These are phyloP conservation scores for Groenewaldozyma salmanticensis DNA, from an alignment of 805 yeast genomes.

Conservation along the genomic window DNA sequence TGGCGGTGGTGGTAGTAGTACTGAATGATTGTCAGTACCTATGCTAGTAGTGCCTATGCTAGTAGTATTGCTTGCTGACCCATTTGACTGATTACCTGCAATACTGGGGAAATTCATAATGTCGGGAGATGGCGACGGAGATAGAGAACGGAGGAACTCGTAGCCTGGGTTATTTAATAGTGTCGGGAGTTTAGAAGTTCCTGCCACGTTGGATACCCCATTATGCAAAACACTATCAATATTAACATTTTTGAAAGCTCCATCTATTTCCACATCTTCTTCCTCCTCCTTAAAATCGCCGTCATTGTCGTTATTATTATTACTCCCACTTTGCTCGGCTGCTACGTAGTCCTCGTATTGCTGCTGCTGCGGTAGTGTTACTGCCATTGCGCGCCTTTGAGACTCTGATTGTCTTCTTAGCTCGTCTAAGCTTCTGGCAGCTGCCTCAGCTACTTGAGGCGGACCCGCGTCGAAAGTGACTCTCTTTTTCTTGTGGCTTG, in stretches of 20 bases:
- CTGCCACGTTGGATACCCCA: slow-evolving; percentile 44
- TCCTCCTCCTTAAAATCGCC: slow-evolving; percentile 40
- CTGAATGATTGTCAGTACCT: slow-evolving; percentile 1
- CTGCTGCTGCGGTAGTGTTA: not conserved
- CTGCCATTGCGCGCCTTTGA: slow-evolving; percentile 1
- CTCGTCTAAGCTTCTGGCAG: slow-evolving; percentile 30
- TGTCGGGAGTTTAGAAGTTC: slow-evolving; percentile 21
- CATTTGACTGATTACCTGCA: slow-evolving; percentile 1
- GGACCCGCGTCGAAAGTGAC: slow-evolving; percentile 29
- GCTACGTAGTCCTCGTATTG: not conserved
- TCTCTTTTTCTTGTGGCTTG: slow-evolving; percentile 20
- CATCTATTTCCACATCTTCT: slow-evolving; percentile 64
- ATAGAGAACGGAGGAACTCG: slow-evolving; percentile 1
- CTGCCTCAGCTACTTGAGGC: slow-evolving; percentile 33
- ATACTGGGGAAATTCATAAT: slow-evolving; percentile 1
- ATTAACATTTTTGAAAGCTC: slow-evolving; percentile 65
- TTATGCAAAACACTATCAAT: slow-evolving; percentile 69
- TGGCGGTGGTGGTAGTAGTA: not conserved
- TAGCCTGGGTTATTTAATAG: not conserved
- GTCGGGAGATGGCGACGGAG: no score
- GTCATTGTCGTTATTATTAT: not conserved
- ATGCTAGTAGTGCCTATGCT: slow-evolving; percentile 2
- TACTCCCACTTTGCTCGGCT: not conserved
- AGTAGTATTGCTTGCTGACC: slow-evolving; percentile 1
- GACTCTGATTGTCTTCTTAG: slow-evolving; percentile 24